These are phyloP conservation scores for Triticum dicoccoides DNA, from an alignment of 176 grass and related monocot genomes.

Conservation along the genomic window DNA sequence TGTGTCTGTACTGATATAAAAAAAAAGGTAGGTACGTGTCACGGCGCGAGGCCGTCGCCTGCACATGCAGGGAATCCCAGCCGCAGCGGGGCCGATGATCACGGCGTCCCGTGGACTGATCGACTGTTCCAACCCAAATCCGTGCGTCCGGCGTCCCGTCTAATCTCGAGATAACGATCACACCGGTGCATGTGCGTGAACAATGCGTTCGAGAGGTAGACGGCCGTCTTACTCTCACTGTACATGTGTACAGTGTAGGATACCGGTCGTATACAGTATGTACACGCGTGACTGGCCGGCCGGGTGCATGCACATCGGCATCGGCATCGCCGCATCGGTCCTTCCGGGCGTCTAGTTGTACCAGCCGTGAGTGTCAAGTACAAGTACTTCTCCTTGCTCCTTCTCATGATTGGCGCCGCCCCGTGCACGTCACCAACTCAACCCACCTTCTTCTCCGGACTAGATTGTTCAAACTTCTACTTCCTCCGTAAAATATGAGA, in stretches of 20 bases:
- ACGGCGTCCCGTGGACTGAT: background rate
- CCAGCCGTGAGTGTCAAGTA: too few relatives aligned
- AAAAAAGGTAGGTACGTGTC: slow-evolving; percentile 7
- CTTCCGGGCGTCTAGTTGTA: too few relatives aligned
- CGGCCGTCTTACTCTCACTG: background rate
- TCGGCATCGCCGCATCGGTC: too few relatives aligned
- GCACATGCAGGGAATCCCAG: background rate
- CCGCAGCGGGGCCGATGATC: background rate
- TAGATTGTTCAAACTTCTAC: background rate
- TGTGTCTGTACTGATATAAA: too few relatives aligned
- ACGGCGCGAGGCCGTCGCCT: background rate
- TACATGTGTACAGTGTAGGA: background rate
- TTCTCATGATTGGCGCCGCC: background rate
- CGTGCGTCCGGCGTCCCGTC: background rate
- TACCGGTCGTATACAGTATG: background rate
- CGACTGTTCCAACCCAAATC: background rate
- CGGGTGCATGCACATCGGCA: background rate
- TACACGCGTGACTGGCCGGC: background rate
- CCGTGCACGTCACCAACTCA: background rate
- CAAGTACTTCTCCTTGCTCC: background rate
- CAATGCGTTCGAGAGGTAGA: background rate
- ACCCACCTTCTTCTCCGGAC: background rate
- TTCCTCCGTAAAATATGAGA: too few relatives aligned
- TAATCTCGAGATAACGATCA: background rate
- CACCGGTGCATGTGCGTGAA: background rate